Conservation (phyloP, 2,329 filamentous ascomycete genomes). For the Didymella pomorum region DNA sequence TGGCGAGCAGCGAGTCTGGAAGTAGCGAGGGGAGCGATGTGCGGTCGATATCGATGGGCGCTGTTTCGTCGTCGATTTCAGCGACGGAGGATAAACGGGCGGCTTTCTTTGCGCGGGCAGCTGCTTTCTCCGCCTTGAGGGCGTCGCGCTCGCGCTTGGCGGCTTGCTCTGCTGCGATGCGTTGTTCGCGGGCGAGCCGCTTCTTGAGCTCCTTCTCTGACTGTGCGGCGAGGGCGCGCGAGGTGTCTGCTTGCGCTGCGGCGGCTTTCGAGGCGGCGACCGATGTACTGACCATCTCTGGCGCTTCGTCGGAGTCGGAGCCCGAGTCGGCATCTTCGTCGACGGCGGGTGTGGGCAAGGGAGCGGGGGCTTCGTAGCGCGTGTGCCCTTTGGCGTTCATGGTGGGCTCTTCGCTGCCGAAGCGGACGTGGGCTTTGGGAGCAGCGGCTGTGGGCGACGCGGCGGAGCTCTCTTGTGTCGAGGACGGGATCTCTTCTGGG, state of each 20-base stretch:
- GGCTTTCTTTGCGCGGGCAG: constrained; percentile 42
- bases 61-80: neutral
- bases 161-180: constrained; percentile 44
- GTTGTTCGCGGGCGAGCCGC: constrained; percentile 41
- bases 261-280: constrained; percentile 41
- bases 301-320: constrained; percentile 50
- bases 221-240: constrained; percentile 40
- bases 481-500: constrained; percentile 38
- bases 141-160: constrained; percentile 43
- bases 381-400: constrained; percentile 27
- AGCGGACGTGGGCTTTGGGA: constrained; percentile 41
- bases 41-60: neutral
- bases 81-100: constrained; percentile 20
- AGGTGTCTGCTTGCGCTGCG: constrained; percentile 40
- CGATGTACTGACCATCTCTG: constrained; percentile 48
- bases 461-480: constrained; percentile 38
- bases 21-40: constrained; percentile 57
- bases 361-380: constrained; percentile 15
- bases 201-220: constrained; percentile 41
- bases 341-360: constrained; percentile 1
- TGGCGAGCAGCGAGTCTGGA: constrained; percentile 60
- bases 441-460: constrained; percentile 21
- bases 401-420: constrained; percentile 48
- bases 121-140: constrained; percentile 43
- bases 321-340: constrained; percentile 27